A percentile compares a stretch with the other conserved stretches of the same genome.
phyloP scores from a whole-genome alignment of 1,139 yeast genomes.

The Yamadazyma triangularis region DNA sequence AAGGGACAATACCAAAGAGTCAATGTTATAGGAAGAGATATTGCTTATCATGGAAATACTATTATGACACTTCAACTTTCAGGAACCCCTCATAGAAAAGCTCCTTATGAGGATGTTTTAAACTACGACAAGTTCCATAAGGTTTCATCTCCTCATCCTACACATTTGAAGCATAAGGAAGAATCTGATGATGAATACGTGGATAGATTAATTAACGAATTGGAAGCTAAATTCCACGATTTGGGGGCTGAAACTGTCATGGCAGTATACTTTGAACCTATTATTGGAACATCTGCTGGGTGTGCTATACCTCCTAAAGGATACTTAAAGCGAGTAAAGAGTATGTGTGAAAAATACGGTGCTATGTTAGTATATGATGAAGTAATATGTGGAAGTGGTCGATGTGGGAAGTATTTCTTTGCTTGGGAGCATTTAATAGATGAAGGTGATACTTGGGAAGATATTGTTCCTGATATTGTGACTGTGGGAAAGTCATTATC shows the following conservation, averaged over 20 bases:
- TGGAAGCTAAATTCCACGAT: slow-evolving; percentile 42
- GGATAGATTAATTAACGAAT: slow-evolving; percentile 35
- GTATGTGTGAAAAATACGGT: slow-evolving; percentile 52
- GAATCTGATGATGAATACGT: slow-evolving; percentile 46
- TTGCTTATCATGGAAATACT: slow-evolving; percentile 56
- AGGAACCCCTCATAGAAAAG: slow-evolving; percentile 33
- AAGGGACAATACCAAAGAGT: slow-evolving; percentile 40
- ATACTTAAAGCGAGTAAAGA: slow-evolving; percentile 49
- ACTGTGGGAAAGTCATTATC: slow-evolving; percentile 59
- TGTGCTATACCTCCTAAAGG: slow-evolving; percentile 52
- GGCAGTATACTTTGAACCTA: slow-evolving; percentile 52
- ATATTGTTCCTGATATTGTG: slow-evolving; percentile 54
- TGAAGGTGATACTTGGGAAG: slow-evolving; percentile 35
- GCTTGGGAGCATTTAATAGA: slow-evolving; percentile 42
- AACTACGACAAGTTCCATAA: slow-evolving; percentile 40
- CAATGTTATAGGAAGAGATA: slow-evolving; percentile 46
- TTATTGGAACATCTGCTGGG: slow-evolving; percentile 54
- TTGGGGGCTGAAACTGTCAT: slow-evolving; percentile 49
- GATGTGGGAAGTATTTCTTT: slow-evolving; percentile 33
- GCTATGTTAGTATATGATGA: slow-evolving; percentile 52
- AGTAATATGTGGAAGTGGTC: slow-evolving; percentile 62
- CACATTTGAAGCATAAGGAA: slow-evolving; percentile 26
- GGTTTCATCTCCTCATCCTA: slow-evolving; percentile 37
- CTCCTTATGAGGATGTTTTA: slow-evolving; percentile 33
- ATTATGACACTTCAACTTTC: slow-evolving; percentile 48